Evolutionary conservation across 1,284 basidiomycete species (phyloP).

Genomic region (Malassezia psittaci): DNA sequence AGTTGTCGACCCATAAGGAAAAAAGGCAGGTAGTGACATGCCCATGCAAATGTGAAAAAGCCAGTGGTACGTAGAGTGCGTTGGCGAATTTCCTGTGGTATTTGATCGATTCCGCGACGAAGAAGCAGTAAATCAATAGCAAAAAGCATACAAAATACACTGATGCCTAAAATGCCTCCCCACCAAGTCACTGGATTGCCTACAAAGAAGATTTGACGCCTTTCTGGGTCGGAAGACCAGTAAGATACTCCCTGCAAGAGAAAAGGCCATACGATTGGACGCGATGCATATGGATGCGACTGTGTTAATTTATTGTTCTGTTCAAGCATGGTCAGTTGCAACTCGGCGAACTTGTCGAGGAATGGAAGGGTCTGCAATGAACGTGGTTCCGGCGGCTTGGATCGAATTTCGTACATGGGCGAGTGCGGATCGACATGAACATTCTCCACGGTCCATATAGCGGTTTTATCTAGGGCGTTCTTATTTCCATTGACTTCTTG

Average conservation of each 20-base stretch:
- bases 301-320: constrained; percentile 93
- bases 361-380: constrained; percentile 73
- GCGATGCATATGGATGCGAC: constrained; percentile 86
- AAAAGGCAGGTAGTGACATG: constrained; percentile 91
- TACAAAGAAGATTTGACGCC: constrained; percentile 90
- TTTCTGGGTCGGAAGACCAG: constrained; percentile 72
- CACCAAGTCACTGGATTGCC: constrained; percentile 94
- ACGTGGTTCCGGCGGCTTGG: constrained; percentile 52
- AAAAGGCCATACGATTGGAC: constrained; percentile 97
- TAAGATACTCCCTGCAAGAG: constrained; percentile 88
- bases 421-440: constrained; percentile 56
- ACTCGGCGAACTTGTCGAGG: constrained; percentile 84
- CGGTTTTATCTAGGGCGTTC: constrained; percentile 68
- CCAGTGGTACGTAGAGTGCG: constrained; percentile 85
- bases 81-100: constrained; percentile 68
- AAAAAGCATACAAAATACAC: constrained; percentile 78
- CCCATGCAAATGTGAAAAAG: constrained; percentile 90
- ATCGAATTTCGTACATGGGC: constrained; percentile 29
- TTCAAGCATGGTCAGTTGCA: constrained; percentile 90
- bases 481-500: constrained; percentile 98
- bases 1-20: constrained; percentile 95
- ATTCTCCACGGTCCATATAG: constrained; percentile 78
- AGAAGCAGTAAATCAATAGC: constrained; percentile 79
- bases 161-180: constrained; percentile 72
- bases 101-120: constrained; percentile 70